These are phyloP conservation scores for Cadophora gregata DNA, from an alignment of 2,329 filamentous ascomycete species.

Conservation along the genomic window DNA sequence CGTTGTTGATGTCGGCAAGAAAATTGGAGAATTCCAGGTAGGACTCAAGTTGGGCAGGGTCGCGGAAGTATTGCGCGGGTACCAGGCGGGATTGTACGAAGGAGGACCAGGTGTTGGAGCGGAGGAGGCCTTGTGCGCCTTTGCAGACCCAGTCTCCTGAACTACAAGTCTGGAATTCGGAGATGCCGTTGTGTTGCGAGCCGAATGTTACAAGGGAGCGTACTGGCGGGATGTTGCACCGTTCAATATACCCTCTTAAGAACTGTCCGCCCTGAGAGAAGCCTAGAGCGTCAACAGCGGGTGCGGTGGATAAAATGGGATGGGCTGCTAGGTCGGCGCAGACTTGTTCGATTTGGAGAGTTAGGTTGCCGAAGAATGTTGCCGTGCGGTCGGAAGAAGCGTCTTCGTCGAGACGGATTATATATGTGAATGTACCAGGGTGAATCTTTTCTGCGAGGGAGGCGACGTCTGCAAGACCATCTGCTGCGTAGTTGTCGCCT, in stretches of 20 bases:
- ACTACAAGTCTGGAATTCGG: slow-evolving; percentile 77
- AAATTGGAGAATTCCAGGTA: slow-evolving; percentile 88
- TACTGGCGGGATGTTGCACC: slow-evolving; percentile 71
- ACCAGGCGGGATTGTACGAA: slow-evolving; percentile 83
- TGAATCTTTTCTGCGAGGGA: slow-evolving; percentile 74
- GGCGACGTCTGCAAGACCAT: slow-evolving; percentile 75
- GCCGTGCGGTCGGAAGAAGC: slow-evolving; percentile 75
- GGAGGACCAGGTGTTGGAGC: slow-evolving; percentile 78
- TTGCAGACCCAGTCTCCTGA: slow-evolving; percentile 80
- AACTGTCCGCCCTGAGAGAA: slow-evolving; percentile 98
- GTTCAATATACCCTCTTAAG: slow-evolving; percentile 87
- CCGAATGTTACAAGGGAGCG: slow-evolving; percentile 73
- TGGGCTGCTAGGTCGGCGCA: slow-evolving; percentile 79
- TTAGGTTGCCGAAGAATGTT: slow-evolving; percentile 91
- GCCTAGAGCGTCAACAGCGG: slow-evolving; percentile 86
- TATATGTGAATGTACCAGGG: slow-evolving; percentile 85
- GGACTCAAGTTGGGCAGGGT: slow-evolving; percentile 67
- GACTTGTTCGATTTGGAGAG: slow-evolving; percentile 74
- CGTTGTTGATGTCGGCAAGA: slow-evolving; percentile 95
- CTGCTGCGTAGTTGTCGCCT: slow-evolving; percentile 75
- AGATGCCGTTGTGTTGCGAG: slow-evolving; percentile 81
- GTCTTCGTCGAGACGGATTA: slow-evolving; percentile 70
- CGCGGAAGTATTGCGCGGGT: slow-evolving; percentile 93
- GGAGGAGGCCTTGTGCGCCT: slow-evolving; percentile 77
- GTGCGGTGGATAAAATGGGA: slow-evolving; percentile 80